Conservation (phyloP, 345 rosid species). For the Euphorbia tirucalli region DNA sequence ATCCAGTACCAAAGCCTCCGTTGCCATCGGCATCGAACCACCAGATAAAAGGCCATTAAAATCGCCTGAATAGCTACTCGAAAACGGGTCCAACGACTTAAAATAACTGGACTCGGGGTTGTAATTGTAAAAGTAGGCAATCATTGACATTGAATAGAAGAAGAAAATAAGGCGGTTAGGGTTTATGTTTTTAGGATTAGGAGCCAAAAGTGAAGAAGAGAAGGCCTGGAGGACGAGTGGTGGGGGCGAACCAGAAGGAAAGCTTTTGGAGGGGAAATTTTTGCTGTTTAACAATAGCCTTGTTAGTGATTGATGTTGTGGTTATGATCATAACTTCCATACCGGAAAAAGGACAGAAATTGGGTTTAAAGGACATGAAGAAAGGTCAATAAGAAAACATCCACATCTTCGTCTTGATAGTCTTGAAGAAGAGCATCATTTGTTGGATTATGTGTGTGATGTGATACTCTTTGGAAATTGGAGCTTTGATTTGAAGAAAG, state of each 20-base stretch:
- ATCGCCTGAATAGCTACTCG: constrained; percentile 18
- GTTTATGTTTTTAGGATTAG: constrained; percentile 7
- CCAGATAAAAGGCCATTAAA: constrained; percentile 26
- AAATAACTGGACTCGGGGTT: constrained; percentile 30
- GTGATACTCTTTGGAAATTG: constrained; percentile 9
- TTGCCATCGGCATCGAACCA: constrained; percentile 29
- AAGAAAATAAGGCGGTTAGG: background rate
- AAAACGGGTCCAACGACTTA: constrained; percentile 30
- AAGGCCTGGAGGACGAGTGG: constrained; percentile 65
- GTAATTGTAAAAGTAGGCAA: constrained; percentile 30
- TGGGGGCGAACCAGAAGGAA: constrained; percentile 74
- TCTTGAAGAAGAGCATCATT: constrained; percentile 21
- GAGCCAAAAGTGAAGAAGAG: constrained; percentile 26
- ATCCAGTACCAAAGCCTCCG: constrained; percentile 44
- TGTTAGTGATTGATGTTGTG: constrained; percentile 22
- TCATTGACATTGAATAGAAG: constrained; percentile 26
- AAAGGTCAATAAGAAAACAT: constrained; percentile 12
- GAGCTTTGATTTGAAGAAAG: background rate
- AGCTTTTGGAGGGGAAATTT: constrained; percentile 56
- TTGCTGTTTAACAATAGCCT: constrained; percentile 35
- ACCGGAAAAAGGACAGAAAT: constrained; percentile 9
- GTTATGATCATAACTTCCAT: constrained; percentile 23
- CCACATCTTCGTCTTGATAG: constrained; percentile 23
- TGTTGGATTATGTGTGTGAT: constrained; percentile 1
- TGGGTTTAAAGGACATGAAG: constrained; percentile 12